Conservation (phyloP, 2,329 filamentous ascomycete genomes). For the Hawksworthiomyces lignivorus region DNA sequence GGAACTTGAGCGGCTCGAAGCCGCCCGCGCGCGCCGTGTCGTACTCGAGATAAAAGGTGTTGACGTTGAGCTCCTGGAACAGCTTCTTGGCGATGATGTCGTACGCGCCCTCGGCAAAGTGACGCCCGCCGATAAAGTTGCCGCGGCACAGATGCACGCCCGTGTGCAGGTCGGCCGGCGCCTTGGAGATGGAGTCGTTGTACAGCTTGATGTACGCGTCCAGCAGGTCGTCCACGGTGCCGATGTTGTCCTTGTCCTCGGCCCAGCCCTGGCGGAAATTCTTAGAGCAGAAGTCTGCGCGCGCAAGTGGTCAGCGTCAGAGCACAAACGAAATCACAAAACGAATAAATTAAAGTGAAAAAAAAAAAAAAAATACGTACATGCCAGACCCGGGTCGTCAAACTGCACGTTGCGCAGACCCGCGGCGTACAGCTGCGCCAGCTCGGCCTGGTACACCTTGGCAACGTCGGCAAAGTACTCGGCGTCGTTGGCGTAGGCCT, state of each 20-base stretch:
- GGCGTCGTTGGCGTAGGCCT: slow-evolving; percentile 47
- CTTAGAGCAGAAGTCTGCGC: slow-evolving; percentile 63
- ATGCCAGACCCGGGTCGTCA: slow-evolving; percentile 60
- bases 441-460: slow-evolving; percentile 56
- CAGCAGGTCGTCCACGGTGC: slow-evolving; percentile 61
- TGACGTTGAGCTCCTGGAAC: slow-evolving; percentile 53
- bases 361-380: slow-evolving; percentile 33
- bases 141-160: slow-evolving; percentile 68
- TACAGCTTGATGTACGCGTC: slow-evolving; percentile 71
- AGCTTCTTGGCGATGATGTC: slow-evolving; percentile 60
- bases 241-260: slow-evolving; percentile 58
- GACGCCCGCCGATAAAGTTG: slow-evolving; percentile 58
- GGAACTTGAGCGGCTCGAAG: slow-evolving; percentile 55
- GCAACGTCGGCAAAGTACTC: slow-evolving; percentile 60
- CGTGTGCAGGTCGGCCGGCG: slow-evolving; percentile 63
- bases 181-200: slow-evolving; percentile 59
- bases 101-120: slow-evolving; percentile 61
- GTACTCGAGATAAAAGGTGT: slow-evolving; percentile 65
- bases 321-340: not conserved
- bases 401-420: slow-evolving; percentile 61
- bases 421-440: slow-evolving; percentile 53
- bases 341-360: too few relatives aligned
- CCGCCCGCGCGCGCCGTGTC: slow-evolving; percentile 57
- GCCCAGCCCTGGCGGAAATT: slow-evolving; percentile 65
- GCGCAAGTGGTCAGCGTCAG: too few relatives aligned